Conservation (phyloP, 2,329 filamentous ascomycete species). For the Camillea tinctor region DNA sequence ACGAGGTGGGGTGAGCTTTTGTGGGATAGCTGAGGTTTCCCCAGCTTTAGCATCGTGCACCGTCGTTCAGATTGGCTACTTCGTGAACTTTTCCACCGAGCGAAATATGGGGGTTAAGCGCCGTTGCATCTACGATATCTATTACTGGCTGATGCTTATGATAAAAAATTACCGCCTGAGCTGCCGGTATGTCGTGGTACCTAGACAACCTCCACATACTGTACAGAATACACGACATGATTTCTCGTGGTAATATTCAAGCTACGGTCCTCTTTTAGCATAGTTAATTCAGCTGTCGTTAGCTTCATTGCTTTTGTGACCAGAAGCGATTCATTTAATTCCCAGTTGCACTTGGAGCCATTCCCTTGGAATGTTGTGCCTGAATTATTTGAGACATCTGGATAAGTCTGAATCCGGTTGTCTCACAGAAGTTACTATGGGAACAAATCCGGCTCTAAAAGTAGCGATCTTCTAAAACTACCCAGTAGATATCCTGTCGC, state of each 20-base stretch:
- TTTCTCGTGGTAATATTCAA: not conserved
- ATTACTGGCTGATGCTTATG: not conserved
- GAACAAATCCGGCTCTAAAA: not conserved
- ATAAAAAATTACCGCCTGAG: not conserved
- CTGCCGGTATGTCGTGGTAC: not conserved
- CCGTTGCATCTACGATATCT: not conserved
- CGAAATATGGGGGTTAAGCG: not conserved
- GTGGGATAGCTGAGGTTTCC: not conserved
- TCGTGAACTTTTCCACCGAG: not conserved
- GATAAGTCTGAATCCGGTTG: not conserved
- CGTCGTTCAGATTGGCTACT: not conserved
- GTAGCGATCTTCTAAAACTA: not conserved
- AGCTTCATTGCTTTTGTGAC: not conserved
- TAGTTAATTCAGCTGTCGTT: not conserved
- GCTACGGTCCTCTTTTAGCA: not conserved
- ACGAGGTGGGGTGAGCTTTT: slow-evolving; percentile 17
- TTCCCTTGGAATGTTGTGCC: not conserved
- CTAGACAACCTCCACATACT: not conserved
- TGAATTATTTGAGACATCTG: not conserved
- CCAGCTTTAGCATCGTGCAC: not conserved
- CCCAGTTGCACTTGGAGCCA: not conserved
- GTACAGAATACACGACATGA: not conserved
- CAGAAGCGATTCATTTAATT: not conserved
- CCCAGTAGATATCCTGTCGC: not conserved
- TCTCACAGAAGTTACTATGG: not conserved